These are phyloP conservation scores for Blastocladiella emersonii DNA, from an alignment of 371 early-diverging fungal species.

Conservation along the genomic window DNA sequence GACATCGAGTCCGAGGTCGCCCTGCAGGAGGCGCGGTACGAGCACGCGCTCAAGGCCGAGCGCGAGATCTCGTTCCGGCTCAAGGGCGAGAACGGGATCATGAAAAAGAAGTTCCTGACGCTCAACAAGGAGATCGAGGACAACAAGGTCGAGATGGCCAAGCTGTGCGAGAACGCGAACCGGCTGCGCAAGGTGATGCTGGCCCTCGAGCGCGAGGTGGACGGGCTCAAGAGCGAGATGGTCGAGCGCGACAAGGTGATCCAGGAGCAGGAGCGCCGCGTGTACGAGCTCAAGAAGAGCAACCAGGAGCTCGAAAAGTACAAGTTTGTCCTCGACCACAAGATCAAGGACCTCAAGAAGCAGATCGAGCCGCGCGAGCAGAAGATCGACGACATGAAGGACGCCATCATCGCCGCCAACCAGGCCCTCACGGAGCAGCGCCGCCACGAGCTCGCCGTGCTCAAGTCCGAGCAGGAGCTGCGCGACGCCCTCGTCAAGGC, in stretches of 20 bases:
- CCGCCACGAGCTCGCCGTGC: conserved; percentile 22
- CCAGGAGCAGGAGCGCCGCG: conserved; percentile 36
- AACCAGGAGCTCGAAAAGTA: conserved; percentile 44
- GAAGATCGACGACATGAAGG: conserved; percentile 14
- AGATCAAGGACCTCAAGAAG: conserved; percentile 31
- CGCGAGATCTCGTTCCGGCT: conserved; percentile 34
- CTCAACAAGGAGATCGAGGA: conserved; percentile 37
- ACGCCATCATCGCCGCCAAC: conserved; percentile 25
- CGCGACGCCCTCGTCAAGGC: conserved; percentile 30
- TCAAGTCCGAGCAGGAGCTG: conserved; percentile 26
- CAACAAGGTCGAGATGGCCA: conserved; percentile 34
- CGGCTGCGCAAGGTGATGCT: conserved; percentile 32
- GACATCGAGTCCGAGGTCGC: conserved; percentile 36
- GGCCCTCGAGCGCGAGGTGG: conserved; percentile 33
- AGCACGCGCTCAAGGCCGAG: conserved; percentile 26
- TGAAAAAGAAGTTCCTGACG: conserved; percentile 42
- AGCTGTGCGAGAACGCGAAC: conserved; percentile 34
- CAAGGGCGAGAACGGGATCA: conserved; percentile 44
- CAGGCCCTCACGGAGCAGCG: conserved; percentile 24
- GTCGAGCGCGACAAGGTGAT: conserved; percentile 35
- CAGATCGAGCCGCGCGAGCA: conserved; percentile 35
- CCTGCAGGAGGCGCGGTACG: conserved; percentile 21
- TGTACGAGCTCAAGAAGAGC: conserved; percentile 33
- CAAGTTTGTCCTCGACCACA: conserved; percentile 39
- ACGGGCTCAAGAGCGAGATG: conserved; percentile 26